phyloP scores from a whole-genome alignment of 768 basidiomycete genomes.

The Pholiota conissans region DNA sequence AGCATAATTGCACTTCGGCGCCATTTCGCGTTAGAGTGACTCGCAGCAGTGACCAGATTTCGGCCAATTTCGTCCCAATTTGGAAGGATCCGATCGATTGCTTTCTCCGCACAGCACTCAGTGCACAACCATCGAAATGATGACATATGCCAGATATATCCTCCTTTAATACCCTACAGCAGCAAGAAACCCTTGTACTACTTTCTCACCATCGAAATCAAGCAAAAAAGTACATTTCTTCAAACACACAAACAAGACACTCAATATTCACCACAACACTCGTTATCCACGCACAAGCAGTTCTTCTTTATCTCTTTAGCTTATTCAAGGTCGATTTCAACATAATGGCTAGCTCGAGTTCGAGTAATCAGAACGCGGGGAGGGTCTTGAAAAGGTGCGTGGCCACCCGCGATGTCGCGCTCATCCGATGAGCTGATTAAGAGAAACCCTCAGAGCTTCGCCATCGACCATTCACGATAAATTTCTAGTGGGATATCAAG shows the following conservation, averaged over 20 bases:
- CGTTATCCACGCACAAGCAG: too few species aligned
- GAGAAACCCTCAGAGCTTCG: constrained; percentile 47
- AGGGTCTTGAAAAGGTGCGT: constrained; percentile 44
- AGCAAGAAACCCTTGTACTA: background rate
- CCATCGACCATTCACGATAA: constrained; percentile 82
- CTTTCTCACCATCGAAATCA: background rate
- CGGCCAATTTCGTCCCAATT: too few species aligned
- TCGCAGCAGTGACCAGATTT: too few species aligned
- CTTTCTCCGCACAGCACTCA: too few species aligned
- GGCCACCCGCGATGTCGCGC: background rate
- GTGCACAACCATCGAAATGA: background rate
- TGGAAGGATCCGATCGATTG: too few species aligned
- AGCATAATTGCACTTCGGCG: too few species aligned
- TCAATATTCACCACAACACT: too few species aligned
- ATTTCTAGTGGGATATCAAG: constrained; percentile 84
- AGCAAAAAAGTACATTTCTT: background rate
- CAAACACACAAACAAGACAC: background rate
- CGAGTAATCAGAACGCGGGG: constrained; percentile 19
- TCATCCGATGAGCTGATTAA: background rate
- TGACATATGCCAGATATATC: background rate
- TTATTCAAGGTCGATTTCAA: background rate
- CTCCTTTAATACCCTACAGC: background rate
- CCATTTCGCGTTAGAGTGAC: too few species aligned
- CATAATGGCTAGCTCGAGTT: constrained; percentile 28
- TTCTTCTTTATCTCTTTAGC: too few species aligned